Base-by-base conservation (phyloP, 257 asterid genomes). In the Solanum sejunctum region DNA sequence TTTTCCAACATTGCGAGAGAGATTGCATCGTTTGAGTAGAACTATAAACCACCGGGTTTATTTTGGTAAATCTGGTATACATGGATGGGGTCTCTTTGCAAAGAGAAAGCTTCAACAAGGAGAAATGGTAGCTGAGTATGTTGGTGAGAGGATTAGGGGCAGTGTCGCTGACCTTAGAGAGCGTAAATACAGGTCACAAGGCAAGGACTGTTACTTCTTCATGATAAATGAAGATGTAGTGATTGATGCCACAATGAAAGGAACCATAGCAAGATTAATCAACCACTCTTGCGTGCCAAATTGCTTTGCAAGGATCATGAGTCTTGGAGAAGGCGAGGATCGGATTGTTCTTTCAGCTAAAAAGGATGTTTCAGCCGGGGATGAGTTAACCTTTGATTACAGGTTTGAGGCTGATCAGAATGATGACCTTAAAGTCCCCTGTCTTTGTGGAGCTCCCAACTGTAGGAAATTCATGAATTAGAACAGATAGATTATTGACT, bases 381-480 rank as follows among this genome's bases (percentile, higher is more conserved):
- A 63, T 41, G 85, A 82, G 58, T 66, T 82, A 60, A 82, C 85
- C 5, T 58, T 82, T n/a, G 85, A 82, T 45, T 82, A 82, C 47
- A 82, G 56, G 72, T 82, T 82, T 82, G 85, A 82, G 6, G 13
- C 45, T 41, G 75, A 63, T 41, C 26, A 82, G 47, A 51, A 16
- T 82, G 57, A 82, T 82, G 57, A 82, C 18, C 32, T 56, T 2
- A 82, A 63, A 16, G 57, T 28, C 60, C 63, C 78, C 12, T 82
- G 85, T 70, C 64, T 45, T 10, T 82, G 85, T 82, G 85, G 85
- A 45, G 85, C 78, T 82, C 78, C 78, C 45, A 63, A 82, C 64
- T 82, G 85, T 57, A 82, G 20, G 61, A 61, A 82, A 82, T 82
- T 61, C 61, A 82, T 82, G 85, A 78, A 78, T 78, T 78, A 78